Base-by-base conservation (phyloP, 2,329 filamentous ascomycete species). In the Colletotrichum australisinense region DNA sequence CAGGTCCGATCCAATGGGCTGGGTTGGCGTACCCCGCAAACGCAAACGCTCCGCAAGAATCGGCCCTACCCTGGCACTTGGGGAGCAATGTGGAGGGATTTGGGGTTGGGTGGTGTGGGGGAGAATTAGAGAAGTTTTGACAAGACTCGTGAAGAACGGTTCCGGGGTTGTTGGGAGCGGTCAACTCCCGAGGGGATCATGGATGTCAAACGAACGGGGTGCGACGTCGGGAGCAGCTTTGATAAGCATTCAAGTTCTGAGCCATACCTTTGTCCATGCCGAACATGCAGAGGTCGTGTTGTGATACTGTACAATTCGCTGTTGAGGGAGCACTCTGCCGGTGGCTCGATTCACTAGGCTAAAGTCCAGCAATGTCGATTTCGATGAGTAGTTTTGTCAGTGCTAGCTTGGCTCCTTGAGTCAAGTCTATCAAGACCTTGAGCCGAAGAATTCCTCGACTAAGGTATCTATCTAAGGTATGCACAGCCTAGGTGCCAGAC, bases 21-120 rank as follows among this genome's bases (percentile, higher is more conserved):
- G 70, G 70, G 58, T 62, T 24, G 52, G 42, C 28, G 12, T 56
- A 56, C 70, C 70, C 70, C 70, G 70, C 70, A 66, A 19, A 65
- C 55, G 67, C 56, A 66, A 35, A 65, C 55, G 67, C 56, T 32
- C 32, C 53, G 70, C 70, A 66, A 49, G 46, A 66, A 66, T 73
- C 67, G 70, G 70, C 67, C 70, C 60, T 73, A 55, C 62, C 60
- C 67, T 46, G 46, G 62, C 46, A 53, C 26, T 53, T 22, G 53
- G 55, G 42, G 42, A 65, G 24, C 22, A 53, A 52, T 73, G 67
- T 66, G 68, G 68, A 66, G 70, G 38, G 64, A 57, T 46, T 70
- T 60, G 70, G 70, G 67, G 70, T 65, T 65, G 67, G 60, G 55
- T 62, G 58, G 60, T 63, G 70, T 65, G 70, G 70, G 57, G 70